These are phyloP conservation scores for Nigrospora osmanthi DNA, from an alignment of 2,329 filamentous ascomycete genomes.

Conservation along the genomic window DNA sequence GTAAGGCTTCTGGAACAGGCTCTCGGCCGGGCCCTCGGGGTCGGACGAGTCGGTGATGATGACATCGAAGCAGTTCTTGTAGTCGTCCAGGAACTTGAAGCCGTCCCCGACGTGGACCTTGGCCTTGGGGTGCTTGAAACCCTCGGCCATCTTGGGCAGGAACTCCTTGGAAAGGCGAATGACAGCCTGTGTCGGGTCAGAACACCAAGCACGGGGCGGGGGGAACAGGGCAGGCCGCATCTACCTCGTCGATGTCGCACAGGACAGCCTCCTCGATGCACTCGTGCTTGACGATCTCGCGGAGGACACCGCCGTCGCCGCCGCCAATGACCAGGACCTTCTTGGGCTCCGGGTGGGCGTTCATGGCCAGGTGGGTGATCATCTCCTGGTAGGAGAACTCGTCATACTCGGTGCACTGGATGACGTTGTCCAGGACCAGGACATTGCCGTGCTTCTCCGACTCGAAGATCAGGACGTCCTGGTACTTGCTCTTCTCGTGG, in stretches of 20 bases:
- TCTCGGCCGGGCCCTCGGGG: slow-evolving; percentile 92
- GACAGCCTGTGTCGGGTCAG: slow-evolving; percentile 57
- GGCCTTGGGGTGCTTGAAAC: slow-evolving; percentile 90
- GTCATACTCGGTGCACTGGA: slow-evolving; percentile 96
- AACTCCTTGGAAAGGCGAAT: slow-evolving; percentile 98
- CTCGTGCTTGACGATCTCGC: slow-evolving; percentile 98
- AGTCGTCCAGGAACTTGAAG: slow-evolving; percentile 96
- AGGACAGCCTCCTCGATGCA: slow-evolving; percentile 92
- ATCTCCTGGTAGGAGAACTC: slow-evolving; percentile 99
- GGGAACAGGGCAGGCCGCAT: slow-evolving; percentile 41
- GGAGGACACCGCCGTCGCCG: slow-evolving; percentile 93
- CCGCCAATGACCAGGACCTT: slow-evolving; percentile 97
- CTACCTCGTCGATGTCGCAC: slow-evolving; percentile 94
- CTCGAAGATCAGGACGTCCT: slow-evolving; percentile 98
- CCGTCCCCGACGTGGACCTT: slow-evolving; percentile 91
- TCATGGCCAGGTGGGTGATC: slow-evolving; percentile 98
- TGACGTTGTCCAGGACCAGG: slow-evolving; percentile 95
- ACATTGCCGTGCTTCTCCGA: slow-evolving; percentile 95
- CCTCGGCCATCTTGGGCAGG: slow-evolving; percentile 86
- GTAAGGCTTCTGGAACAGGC: slow-evolving; percentile 97
- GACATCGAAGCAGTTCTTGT: slow-evolving; percentile 96
- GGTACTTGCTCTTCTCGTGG: slow-evolving; percentile 99
- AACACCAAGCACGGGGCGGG: neutral
- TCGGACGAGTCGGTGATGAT: slow-evolving; percentile 99
- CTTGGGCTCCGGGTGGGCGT: slow-evolving; percentile 96